Conservation (phyloP, 2,329 filamentous ascomycete genomes). For the Sarocladium oryzae region DNA sequence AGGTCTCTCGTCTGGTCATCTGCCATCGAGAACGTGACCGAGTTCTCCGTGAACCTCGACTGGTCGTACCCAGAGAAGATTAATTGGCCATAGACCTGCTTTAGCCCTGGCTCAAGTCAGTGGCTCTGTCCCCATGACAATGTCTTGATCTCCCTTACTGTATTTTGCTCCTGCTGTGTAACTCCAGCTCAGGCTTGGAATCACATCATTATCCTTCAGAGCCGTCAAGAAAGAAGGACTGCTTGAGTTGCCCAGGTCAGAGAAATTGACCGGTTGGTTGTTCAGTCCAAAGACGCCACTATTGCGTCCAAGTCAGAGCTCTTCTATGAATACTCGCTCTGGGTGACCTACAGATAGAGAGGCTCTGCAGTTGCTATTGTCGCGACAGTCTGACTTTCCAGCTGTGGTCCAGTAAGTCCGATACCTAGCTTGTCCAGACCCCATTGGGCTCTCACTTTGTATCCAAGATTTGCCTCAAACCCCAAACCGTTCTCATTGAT, state of each 20-base stretch:
- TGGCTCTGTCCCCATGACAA: too few relatives aligned
- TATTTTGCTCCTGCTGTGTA: slow-evolving; percentile 6
- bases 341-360: not conserved
- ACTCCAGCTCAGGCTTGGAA: slow-evolving; percentile 7
- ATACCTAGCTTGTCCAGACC: slow-evolving; percentile 1
- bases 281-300: slow-evolving; percentile 3
- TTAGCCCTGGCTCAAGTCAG: not conserved
- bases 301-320: not conserved
- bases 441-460: not conserved
- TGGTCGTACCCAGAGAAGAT: slow-evolving; percentile 2
- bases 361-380: not conserved
- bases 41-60: slow-evolving; percentile 4
- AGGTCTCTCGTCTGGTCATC: slow-evolving; percentile 1
- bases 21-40: slow-evolving; percentile 1
- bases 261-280: slow-evolving; percentile 5
- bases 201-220: not conserved
- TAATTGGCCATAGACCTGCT: slow-evolving; percentile 6
- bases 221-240: not conserved
- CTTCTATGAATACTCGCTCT: not conserved
- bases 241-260: not conserved
- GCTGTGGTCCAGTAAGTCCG: not conserved
- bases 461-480: slow-evolving; percentile 1
- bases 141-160: not conserved
- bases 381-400: not conserved
- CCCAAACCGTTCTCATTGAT: slow-evolving; percentile 4